These are phyloP conservation scores for Dryadomyces quercivorus DNA, from an alignment of 2,329 filamentous ascomycete genomes.

Conservation along the genomic window DNA sequence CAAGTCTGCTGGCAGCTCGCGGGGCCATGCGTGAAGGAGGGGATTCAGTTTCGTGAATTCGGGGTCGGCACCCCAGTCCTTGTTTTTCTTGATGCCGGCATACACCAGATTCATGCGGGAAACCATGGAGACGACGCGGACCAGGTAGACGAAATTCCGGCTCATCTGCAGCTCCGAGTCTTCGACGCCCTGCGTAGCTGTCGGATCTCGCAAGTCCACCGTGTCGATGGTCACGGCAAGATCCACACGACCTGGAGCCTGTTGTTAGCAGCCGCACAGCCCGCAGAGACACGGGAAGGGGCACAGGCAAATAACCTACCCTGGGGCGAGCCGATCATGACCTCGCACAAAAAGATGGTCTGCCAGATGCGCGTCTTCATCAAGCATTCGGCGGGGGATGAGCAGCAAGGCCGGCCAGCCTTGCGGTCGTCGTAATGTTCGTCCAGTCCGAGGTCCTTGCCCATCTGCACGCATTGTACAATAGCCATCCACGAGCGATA, in stretches of 20 bases:
- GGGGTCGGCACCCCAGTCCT: constrained; percentile 77
- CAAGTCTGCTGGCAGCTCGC: constrained; percentile 66
- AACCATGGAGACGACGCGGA: constrained; percentile 66
- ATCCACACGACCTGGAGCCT: constrained; percentile 55
- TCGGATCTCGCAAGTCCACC: constrained; percentile 60
- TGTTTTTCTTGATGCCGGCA: constrained; percentile 52
- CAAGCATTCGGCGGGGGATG: constrained; percentile 60
- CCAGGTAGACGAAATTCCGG: constrained; percentile 72
- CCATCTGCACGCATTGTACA: constrained; percentile 86
- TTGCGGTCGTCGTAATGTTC: constrained; percentile 75
- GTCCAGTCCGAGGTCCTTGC: constrained; percentile 77
- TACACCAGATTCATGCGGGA: constrained; percentile 67
- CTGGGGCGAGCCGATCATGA: constrained; percentile 90
- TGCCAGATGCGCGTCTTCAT: constrained; percentile 87
- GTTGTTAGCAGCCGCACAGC: neutral
- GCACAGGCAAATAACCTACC: constrained; percentile 37
- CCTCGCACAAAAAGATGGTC: constrained; percentile 69
- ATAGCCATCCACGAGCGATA: constrained; percentile 96
- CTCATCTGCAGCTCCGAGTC: constrained; percentile 66
- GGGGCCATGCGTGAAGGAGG: constrained; percentile 62
- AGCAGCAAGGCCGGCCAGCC: constrained; percentile 57
- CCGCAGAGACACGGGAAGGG: too few relatives aligned
- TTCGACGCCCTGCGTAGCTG: constrained; percentile 54
- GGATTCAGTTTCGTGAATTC: constrained; percentile 71
- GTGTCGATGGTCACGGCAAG: constrained; percentile 62